A percentile compares a stretch with the other conserved stretches of the same genome.
Conservation (phyloP, 352 stramenopile genomes). For the Globisporangium sylvaticum region DNA sequence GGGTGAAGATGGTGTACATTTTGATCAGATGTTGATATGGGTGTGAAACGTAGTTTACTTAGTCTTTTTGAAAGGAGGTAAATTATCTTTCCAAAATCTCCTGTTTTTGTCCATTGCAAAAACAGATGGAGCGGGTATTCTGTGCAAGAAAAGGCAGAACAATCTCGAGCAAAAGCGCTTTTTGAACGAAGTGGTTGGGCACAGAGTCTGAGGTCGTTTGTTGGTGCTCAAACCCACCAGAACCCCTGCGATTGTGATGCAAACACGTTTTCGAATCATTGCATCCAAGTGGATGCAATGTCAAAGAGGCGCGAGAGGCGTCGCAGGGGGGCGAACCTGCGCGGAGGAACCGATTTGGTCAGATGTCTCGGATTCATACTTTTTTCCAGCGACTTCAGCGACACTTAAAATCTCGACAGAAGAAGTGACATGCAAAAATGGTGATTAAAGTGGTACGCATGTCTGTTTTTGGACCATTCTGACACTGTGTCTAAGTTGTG, state of each 20-base stretch:
- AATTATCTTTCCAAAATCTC: neutral
- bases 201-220: too few relatives aligned
- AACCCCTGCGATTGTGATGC: too few relatives aligned
- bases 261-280: too few relatives aligned
- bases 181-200: neutral
- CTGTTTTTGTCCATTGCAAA: neutral
- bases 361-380: too few relatives aligned
- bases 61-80: neutral
- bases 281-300: too few relatives aligned
- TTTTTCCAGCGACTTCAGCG: neutral
- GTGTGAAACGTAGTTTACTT: neutral
- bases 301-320: too few relatives aligned
- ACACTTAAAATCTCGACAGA: neutral
- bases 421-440: too few relatives aligned
- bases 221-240: too few relatives aligned
- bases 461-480: too few relatives aligned
- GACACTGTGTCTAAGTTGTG: neutral
- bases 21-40: neutral
- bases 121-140: neutral
- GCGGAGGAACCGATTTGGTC: too few relatives aligned
- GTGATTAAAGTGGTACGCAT: too few relatives aligned
- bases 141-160: neutral
- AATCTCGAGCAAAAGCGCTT: neutral
- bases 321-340: too few relatives aligned
- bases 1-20: neutral